Base-by-base conservation (phyloP, 1,284 basidiomycete species). In the Sphagnurus paluster region DNA sequence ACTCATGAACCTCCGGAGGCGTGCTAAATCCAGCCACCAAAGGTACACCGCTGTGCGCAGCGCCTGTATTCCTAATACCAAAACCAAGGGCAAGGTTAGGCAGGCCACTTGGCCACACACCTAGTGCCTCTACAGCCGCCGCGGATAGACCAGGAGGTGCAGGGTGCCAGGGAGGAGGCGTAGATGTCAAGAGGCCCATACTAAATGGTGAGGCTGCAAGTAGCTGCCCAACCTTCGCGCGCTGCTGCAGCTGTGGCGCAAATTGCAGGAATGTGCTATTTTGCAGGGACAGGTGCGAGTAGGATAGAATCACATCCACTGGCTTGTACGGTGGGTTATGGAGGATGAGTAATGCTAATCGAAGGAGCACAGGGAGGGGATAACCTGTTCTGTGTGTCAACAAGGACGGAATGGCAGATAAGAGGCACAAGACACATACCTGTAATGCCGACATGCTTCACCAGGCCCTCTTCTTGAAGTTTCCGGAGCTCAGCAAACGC, bases 141-240 rank as follows among this genome's bases (percentile, higher is more conserved):
- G 67, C 61, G 34, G 65, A 71, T 40, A 92, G 58, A 9, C 63
- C 67, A 4, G 65, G 58, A 4, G 85, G 75, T 2, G 90, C 91
- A 6, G 95, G 94, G 62, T 98, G 95, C 96, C 95, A 98, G 0
- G 64, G 42, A 0, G 91, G 90, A 2, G 82, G 77, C 0, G 69
- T 73, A 2, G 64, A 56, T 0, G 87, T 87, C 30, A 99, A 76
- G 1, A 98, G 77, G 0, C 91, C 92, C 95, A 98, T 98, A 57
- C 83, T 86, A 42, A 98, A 77, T 2, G 96, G 96, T 0, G 93
- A 93, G 4, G 94, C 96, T 25, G 87, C 80, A 38, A 96, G 58
- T 26, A 98, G 72, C 50, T 91, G 83, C 26, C 66, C 65, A 11
- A 94, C 76, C 41, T 77, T 68, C 0, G 90, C 90, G 20, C 84